These are phyloP conservation scores for Psidium guajava DNA, from an alignment of 345 rosid genomes.

Conservation along the genomic window DNA sequence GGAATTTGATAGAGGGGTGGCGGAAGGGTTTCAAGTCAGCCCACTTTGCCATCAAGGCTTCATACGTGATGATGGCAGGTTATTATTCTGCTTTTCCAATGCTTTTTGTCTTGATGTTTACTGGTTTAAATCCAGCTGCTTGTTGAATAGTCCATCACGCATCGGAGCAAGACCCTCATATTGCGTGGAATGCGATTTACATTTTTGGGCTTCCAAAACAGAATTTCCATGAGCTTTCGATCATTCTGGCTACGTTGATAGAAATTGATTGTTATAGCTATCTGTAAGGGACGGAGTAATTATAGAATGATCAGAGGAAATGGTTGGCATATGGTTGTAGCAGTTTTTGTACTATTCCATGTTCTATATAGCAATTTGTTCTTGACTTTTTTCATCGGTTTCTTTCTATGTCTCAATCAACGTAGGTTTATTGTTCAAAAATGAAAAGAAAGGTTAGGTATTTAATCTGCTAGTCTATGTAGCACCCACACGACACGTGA, in stretches of 20 bases:
- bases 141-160: background rate
- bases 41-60: conserved; percentile 96
- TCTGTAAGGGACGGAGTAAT: background rate
- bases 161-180: background rate
- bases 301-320: background rate
- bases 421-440: background rate
- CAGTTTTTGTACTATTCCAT: background rate
- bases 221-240: background rate
- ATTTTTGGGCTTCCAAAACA: background rate
- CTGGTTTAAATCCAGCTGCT: background rate
- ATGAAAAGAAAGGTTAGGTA: background rate
- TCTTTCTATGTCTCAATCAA: background rate
- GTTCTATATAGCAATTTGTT: background rate
- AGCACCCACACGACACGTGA: too few relatives aligned
- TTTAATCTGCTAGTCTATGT: background rate
- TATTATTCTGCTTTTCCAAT: background rate
- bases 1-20: conserved; percentile 67
- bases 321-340: background rate
- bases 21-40: conserved; percentile 86
- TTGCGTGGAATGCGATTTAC: background rate
- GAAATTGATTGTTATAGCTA: background rate
- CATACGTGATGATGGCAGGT: conserved; percentile 73
- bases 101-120: background rate
- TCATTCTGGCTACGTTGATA: background rate
- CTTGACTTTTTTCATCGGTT: background rate